Base-by-base conservation (phyloP, 1,139 yeast genomes). In the Pichia sp. region DNA sequence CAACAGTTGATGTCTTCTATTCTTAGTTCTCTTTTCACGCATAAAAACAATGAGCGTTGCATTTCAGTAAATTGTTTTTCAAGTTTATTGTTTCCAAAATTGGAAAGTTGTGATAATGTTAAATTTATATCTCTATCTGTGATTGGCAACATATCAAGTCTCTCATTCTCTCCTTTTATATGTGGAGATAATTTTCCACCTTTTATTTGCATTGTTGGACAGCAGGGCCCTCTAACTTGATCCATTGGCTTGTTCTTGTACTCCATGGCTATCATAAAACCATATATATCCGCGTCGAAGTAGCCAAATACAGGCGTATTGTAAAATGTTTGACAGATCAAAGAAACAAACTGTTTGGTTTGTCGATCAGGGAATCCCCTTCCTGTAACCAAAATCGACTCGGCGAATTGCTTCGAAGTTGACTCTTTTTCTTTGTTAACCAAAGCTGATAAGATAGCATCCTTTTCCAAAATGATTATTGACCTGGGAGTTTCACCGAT, bases 281-380 rank as follows among this genome's bases (percentile, higher is more conserved):
- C 96, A 67, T 84, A 81, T 0, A 89, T 82, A 65, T 88, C 96
- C 6, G 88, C 79, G 67, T 79, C 79, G 52, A 82, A 75, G 32
- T 76, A 57, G 4, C 75, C 80, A 68, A 69, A 77, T 57, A 78
- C 75, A 61, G 74, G 87, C 58, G 65, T 77, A 1, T 52, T 10
- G 0, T 34, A 8, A 64, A 77, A 75, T 53, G 75, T 72, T 55
- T 68, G 67, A 57, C 79, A 67, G 57, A 85, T 74, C 31, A 75
- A 76, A 42, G 52, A 49, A 8, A 89, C 75, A 61, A 88, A 79
- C 57, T 75, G 76, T 29, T 84, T 82, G 23, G 88, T 86, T 54
- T 84, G 75, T 51, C 79, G 72, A 65, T 88, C 95, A 0, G 95
- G 92, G 60, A 74, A 85, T 4, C 95, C 95, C 66, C 82, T 83